Evolutionary conservation across 345 rosid species (phyloP), one percentile per base, ranked within the genome.

Genomic region (Sisymbrium altissimum): DNA sequence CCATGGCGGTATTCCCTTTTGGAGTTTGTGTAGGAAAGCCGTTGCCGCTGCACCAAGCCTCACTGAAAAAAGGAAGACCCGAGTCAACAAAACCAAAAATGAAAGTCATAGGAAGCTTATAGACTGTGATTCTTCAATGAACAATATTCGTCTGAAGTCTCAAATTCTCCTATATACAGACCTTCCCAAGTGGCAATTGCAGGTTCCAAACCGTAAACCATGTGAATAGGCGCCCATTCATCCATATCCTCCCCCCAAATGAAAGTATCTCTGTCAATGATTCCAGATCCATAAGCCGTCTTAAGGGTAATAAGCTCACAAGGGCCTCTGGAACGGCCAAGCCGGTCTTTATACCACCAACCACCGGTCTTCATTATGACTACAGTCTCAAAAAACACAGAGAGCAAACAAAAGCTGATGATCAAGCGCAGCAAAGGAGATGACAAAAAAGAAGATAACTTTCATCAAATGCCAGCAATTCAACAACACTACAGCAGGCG

Each of bases 121-220:
- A 15, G 4, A 40, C 10, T 52, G 9, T n/a, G 17, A 50, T 18
- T 41, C 19, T 41, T 68, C 49, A 33, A 35, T 3, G 4, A 40
- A 54, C 8, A 23, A 49, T 38, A 9, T 14, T 21, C 9, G 13
- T 48, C 27, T 48, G 27, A 48, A 13, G 56, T 50, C 33, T 67
- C 40, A 41, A 23, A 52, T 52, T 23, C 32, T 58, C 55, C 39
- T 8, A 61, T 25, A 54, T 12, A 75, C 44, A 58, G 68, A 93
- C 98, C 97, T 87, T 93, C 97, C 98, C 98, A 93, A 70, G 96
- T 87, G 56, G 93, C 97, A 80, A 93, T 88, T 8, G 98, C 96
- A 40, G 79, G 91, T 73, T 93, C 98, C 83, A 93, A 50, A 82
- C 97, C 96, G 57, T 93, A 90, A 67, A 93, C 76, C 98, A 93